Evolutionary conservation across 148 eudicot genomes (phyloP).

Genomic region (Vaccinium vitisidaea): DNA sequence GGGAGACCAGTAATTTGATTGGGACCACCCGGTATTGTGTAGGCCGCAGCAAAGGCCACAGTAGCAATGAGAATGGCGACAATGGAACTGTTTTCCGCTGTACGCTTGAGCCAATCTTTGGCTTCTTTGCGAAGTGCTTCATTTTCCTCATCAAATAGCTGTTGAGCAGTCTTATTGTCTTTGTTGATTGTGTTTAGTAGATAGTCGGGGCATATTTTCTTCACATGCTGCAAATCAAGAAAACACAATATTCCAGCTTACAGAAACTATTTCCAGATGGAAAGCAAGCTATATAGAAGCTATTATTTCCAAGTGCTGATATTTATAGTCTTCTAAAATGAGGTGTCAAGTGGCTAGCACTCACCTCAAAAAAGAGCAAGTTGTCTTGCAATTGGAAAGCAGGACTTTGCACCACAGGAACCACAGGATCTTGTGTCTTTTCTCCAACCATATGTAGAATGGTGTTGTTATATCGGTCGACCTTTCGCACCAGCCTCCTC

Average conservation of each 20-base stretch:
- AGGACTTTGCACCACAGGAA: background rate
- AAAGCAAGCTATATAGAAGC: background rate
- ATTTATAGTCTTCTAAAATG: background rate
- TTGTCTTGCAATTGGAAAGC: background rate
- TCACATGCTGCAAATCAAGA: background rate
- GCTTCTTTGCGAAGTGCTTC: background rate
- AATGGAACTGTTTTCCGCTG: slow-evolving; percentile 12
- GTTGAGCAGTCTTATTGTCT: background rate
- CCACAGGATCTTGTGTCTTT: background rate
- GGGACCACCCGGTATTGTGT: slow-evolving; percentile 16
- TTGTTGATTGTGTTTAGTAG: background rate
- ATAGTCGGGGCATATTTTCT: background rate
- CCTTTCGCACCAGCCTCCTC: background rate
- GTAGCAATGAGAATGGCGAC: slow-evolving; percentile 17
- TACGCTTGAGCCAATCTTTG: slow-evolving; percentile 17
- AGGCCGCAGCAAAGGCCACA: slow-evolving; percentile 20
- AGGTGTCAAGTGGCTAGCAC: background rate
- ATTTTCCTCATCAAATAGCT: background rate
- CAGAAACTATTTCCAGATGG: background rate
- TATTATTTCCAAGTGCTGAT: background rate
- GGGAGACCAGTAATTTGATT: background rate
- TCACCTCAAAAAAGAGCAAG: slow-evolving; percentile 8
- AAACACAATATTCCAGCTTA: background rate
- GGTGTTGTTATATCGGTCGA: background rate
- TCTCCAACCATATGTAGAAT: slow-evolving; percentile 2